Conservation (phyloP, 202 grass and related monocot genomes). For the Bolboschoenoplectus hybrid region DNA sequence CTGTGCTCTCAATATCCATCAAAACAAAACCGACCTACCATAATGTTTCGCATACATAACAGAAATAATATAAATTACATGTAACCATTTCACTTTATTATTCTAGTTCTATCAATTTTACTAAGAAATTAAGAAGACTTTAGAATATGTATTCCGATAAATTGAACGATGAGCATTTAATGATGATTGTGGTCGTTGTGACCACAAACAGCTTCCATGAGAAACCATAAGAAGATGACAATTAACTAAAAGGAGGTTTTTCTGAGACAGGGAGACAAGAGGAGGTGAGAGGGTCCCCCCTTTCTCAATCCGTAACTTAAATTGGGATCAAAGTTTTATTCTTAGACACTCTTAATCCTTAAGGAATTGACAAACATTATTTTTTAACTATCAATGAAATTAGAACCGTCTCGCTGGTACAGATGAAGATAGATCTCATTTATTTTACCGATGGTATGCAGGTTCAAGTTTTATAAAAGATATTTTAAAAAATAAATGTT, state of each 20-base stretch:
- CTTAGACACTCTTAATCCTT: not conserved
- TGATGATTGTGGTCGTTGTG: slow-evolving; percentile 1
- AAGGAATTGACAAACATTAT: not conserved
- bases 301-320: slow-evolving; percentile 5
- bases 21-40: too few relatives aligned
- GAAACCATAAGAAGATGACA: not conserved
- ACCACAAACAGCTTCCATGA: slow-evolving; percentile 31
- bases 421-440: too few relatives aligned
- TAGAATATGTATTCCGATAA: not conserved
- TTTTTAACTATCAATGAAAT: not conserved
- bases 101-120: not conserved
- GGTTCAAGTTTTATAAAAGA: too few relatives aligned
- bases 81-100: not conserved
- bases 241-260: slow-evolving; percentile 6
- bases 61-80: not conserved
- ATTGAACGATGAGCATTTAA: slow-evolving; percentile 12
- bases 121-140: not conserved
- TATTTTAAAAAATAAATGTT: too few relatives aligned
- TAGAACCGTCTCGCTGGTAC: not conserved
- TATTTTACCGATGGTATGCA: not conserved
- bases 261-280: slow-evolving; percentile 40
- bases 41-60: too few relatives aligned
- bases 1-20: too few relatives aligned
- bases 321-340: slow-evolving; percentile 6
- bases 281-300: slow-evolving; percentile 38